Evolutionary conservation across 352 stramenopile genomes (phyloP).

Genomic region (Globisporangium cystogenes): DNA sequence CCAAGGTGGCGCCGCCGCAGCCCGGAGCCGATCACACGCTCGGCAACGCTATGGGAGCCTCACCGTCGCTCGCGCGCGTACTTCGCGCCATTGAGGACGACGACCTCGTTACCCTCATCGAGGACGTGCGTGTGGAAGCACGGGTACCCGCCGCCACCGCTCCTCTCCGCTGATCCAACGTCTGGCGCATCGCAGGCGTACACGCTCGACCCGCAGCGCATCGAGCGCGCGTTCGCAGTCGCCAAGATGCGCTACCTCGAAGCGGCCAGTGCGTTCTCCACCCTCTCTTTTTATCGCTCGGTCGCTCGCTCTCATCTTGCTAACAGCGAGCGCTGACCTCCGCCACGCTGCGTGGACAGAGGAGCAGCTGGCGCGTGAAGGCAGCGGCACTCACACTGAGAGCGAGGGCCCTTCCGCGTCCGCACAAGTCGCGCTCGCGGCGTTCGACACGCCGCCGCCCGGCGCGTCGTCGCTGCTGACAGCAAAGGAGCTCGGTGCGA

Average conservation of each 20-base stretch:
- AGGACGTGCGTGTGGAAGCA: conserved; percentile 27
- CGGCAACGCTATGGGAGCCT: conserved; percentile 26
- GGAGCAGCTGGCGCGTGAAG: conserved; percentile 1
- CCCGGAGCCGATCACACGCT: background rate
- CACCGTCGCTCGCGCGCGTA: conserved; percentile 48
- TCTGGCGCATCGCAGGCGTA: conserved; percentile 30
- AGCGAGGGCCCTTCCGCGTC: conserved; percentile 5
- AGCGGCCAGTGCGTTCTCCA: conserved; percentile 13
- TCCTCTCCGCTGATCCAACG: too few species aligned
- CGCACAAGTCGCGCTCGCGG: conserved; percentile 11
- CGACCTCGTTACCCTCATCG: conserved; percentile 35
- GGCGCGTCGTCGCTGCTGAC: background rate
- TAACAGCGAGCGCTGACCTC: background rate
- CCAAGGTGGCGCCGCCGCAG: background rate
- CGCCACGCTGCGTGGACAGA: background rate
- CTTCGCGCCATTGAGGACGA: conserved; percentile 58
- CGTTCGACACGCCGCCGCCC: conserved; percentile 3
- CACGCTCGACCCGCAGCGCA: conserved; percentile 35
- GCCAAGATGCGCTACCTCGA: conserved; percentile 39
- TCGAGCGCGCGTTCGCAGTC: conserved; percentile 39
- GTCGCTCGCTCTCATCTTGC: conserved; percentile 1
- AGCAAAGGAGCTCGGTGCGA: background rate
- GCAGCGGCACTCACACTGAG: background rate
- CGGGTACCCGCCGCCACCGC: background rate
- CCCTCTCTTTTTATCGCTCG: background rate